phyloP scores from a whole-genome alignment of 2,329 filamentous ascomycete genomes.

The Dactylellina parvicollis region DNA sequence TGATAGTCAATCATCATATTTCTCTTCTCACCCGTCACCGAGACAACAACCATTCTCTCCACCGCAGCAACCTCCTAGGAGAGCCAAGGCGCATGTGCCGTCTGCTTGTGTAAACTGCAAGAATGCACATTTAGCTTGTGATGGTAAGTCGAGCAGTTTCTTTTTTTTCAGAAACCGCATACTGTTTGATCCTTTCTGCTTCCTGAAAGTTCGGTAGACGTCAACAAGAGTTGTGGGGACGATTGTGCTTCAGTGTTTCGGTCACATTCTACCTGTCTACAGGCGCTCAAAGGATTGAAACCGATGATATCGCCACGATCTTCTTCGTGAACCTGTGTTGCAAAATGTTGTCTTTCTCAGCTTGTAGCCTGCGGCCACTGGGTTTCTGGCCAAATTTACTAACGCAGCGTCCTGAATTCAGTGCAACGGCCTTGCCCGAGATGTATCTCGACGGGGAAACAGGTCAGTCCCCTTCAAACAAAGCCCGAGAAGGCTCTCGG shows the following conservation, averaged over 20 bases:
- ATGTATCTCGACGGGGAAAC: slow-evolving; percentile 79
- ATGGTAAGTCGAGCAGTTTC: slow-evolving; percentile 59
- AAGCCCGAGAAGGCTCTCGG: neutral
- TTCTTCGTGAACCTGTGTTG: slow-evolving; percentile 40
- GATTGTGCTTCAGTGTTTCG: slow-evolving; percentile 15
- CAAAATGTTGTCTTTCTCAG: slow-evolving; percentile 39
- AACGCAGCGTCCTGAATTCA: slow-evolving; percentile 59
- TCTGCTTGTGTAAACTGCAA: slow-evolving; percentile 89
- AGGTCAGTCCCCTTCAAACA: slow-evolving; percentile 63
- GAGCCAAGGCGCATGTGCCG: slow-evolving; percentile 82
- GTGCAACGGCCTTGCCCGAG: slow-evolving; percentile 81
- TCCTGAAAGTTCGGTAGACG: too few relatives aligned
- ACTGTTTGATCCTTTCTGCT: neutral
- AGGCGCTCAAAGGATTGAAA: slow-evolving; percentile 24
- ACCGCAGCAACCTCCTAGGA: slow-evolving; percentile 67
- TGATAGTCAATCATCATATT: slow-evolving; percentile 57
- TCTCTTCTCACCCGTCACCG: slow-evolving; percentile 49
- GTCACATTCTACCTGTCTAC: slow-evolving; percentile 7
- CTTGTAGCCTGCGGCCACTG: too few relatives aligned
- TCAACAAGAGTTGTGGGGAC: too few relatives aligned
- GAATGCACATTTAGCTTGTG: slow-evolving; percentile 76
- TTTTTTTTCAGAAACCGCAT: neutral
- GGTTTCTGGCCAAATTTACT: too few relatives aligned
- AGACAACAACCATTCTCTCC: slow-evolving; percentile 67
- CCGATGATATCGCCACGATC: slow-evolving; percentile 10